phyloP scores from a whole-genome alignment of 73 alveolate genomes.

The Urostyla sp. region DNA sequence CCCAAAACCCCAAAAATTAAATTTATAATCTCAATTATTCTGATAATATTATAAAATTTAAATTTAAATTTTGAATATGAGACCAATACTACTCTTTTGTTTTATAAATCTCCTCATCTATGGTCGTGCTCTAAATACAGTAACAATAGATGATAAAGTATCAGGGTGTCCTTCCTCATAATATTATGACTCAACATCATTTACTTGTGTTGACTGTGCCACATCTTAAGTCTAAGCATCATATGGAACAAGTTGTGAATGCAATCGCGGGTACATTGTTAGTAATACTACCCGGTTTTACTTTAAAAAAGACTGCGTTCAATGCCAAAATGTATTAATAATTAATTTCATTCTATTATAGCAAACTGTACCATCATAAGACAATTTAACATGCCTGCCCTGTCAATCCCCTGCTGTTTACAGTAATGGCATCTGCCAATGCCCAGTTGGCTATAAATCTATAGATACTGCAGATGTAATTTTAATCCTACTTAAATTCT shows the following conservation, averaged over 20 bases:
- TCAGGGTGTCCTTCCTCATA: neutral
- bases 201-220: constrained; percentile 23
- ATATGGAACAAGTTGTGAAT: constrained; percentile 45
- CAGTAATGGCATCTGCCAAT: constrained; percentile 7
- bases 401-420: constrained; percentile 21
- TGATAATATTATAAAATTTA: neutral
- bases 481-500: neutral
- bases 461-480: constrained; percentile 37
- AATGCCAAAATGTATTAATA: constrained; percentile 24
- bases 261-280: constrained; percentile 46
- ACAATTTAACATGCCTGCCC: constrained; percentile 22
- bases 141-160: neutral
- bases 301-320: constrained; percentile 26
- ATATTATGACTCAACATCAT: constrained; percentile 39
- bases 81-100: neutral
- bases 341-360: neutral
- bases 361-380: constrained; percentile 54
- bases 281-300: constrained; percentile 25
- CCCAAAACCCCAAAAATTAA: constrained; percentile 56
- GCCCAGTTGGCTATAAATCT: constrained; percentile 28
- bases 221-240: neutral
- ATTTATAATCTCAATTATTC: neutral
- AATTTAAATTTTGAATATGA: constrained; percentile 12
- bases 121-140: neutral
- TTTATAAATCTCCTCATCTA: neutral